These are phyloP conservation scores for Kentomonas sorsogonicus DNA, from an alignment of 208 protist genomes.

Conservation along the genomic window DNA sequence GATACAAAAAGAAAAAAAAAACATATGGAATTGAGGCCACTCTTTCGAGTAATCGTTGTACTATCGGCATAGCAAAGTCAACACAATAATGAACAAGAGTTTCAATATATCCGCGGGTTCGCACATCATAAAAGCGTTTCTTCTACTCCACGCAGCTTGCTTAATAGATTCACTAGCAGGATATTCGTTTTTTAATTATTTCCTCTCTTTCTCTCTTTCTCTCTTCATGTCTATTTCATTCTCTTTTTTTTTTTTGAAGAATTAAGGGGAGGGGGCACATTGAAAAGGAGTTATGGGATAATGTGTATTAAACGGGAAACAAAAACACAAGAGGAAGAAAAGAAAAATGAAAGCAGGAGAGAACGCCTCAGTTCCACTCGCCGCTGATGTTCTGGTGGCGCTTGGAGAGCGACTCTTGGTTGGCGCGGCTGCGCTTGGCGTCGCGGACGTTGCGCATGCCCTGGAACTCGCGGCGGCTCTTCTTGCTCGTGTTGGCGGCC, in stretches of 20 bases:
- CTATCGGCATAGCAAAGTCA: too few species aligned
- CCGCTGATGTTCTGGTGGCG: conserved; percentile 84
- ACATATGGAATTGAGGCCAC: neutral
- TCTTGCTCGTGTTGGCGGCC: conserved; percentile 87
- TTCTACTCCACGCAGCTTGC: too few species aligned
- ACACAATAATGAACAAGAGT: neutral
- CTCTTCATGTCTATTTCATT: too few species aligned
- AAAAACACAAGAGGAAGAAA: conserved; percentile 3
- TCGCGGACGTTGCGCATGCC: conserved; percentile 72
- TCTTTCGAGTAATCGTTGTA: too few species aligned
- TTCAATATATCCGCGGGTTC: conserved; percentile 2
- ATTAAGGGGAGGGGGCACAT: too few species aligned
- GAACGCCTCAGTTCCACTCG: conserved; percentile 47
- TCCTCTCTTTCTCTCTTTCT: too few species aligned
- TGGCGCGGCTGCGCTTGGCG: conserved; percentile 35
- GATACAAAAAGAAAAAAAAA: neutral
- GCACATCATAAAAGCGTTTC: too few species aligned
- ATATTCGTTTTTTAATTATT: too few species aligned
- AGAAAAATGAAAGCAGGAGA: conserved; percentile 8
- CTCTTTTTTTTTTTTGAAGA: too few species aligned
- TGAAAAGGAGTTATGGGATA: too few species aligned
- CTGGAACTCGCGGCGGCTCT: conserved; percentile 69
- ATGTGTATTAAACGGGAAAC: conserved; percentile 3
- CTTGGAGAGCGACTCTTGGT: conserved; percentile 36
- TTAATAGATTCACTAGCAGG: too few species aligned